Evolutionary conservation across 192 early-diverging fungal species (phyloP), one percentile per base, ranked within the genome.

Genomic region (Linnemannia hyalina): DNA sequence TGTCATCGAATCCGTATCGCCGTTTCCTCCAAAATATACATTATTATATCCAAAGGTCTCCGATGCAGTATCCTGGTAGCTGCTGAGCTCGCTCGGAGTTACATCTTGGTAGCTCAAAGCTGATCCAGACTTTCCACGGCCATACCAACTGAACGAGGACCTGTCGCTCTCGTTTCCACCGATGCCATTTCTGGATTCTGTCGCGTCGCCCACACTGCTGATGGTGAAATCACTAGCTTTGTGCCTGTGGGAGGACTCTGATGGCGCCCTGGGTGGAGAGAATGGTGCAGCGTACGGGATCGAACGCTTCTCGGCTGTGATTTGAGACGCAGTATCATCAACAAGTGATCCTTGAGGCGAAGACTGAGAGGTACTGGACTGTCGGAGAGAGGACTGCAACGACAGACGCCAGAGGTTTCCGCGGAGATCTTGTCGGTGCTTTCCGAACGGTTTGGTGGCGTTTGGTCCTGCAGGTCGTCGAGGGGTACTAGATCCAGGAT

Each of bases 81-180:
- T 85, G 57, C 74, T 73, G 57, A 60, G 3, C 6, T 85, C 83
- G 49, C 78, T 77, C 3, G 83, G 83, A 7, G 83, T 80, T 29
- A 80, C 46, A 68, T 85, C 83, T 15, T 77, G 78, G 38, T 85
- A 85, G 20, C 78, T 80, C 35, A 80, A 26, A 9, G 78, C 70
- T 10, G 83, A 85, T 41, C 83, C 78, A 54, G 78, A 80, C 11
- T 74, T 85, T 11, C 78, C 83, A 41, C 70, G 83, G 6, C 78
- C 83, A 57, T 85, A 85, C 83, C 83, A 85, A 32, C 73, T 85
- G n/a, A 65, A 42, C 20, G 83, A 80, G 13, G 83, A 85, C 6
- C 22, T 41, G 22, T 77, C 75, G 18, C 80, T 81, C 5, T 80
- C 75, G 35, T 63, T 55, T 32, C 52, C 74, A 29, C 55, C 57